Percentiles rank a stretch among this genome's conserved stretches.
Conservation (phyloP, 176 grass and related monocot species). For the Leersia perrieri region DNA sequence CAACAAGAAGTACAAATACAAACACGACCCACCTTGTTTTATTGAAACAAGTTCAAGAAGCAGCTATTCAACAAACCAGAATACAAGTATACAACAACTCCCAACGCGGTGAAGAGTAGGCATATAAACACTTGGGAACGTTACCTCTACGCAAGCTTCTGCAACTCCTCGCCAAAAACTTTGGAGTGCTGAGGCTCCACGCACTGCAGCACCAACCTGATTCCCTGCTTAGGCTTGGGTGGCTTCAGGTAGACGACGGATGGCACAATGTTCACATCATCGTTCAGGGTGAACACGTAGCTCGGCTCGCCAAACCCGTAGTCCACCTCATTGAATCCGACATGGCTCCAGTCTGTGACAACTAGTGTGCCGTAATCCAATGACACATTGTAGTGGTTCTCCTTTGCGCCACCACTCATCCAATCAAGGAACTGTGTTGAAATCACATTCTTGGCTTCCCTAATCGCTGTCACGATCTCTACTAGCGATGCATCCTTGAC, state of each 20-base stretch:
- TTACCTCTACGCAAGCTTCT: constrained; percentile 47
- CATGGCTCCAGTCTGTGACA: constrained; percentile 72
- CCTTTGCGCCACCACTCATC: constrained; percentile 41
- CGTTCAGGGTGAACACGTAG: constrained; percentile 62
- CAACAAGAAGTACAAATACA: constrained; percentile 29
- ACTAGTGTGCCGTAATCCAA: constrained; percentile 65
- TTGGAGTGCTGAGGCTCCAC: constrained; percentile 51
- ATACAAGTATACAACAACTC: constrained; percentile 22
- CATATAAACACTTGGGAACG: not conserved
- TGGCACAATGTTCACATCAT: constrained; percentile 50
- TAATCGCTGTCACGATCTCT: constrained; percentile 41
- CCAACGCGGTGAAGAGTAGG: not conserved
- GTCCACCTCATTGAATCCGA: constrained; percentile 70
- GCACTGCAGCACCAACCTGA: constrained; percentile 67
- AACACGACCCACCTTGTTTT: constrained; percentile 21
- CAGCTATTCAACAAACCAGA: constrained; percentile 3
- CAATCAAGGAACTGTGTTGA: constrained; percentile 46
- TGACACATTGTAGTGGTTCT: constrained; percentile 48
- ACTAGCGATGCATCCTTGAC: constrained; percentile 41
- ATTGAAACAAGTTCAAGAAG: constrained; percentile 20
- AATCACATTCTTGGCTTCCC: constrained; percentile 48
- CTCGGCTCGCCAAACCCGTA: constrained; percentile 61
- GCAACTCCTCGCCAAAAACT: constrained; percentile 52
- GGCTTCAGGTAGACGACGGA: constrained; percentile 64
- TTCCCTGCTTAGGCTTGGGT: constrained; percentile 58